Conservation (phyloP, 2,329 filamentous ascomycete species). For the Colletotrichum shisoi region DNA sequence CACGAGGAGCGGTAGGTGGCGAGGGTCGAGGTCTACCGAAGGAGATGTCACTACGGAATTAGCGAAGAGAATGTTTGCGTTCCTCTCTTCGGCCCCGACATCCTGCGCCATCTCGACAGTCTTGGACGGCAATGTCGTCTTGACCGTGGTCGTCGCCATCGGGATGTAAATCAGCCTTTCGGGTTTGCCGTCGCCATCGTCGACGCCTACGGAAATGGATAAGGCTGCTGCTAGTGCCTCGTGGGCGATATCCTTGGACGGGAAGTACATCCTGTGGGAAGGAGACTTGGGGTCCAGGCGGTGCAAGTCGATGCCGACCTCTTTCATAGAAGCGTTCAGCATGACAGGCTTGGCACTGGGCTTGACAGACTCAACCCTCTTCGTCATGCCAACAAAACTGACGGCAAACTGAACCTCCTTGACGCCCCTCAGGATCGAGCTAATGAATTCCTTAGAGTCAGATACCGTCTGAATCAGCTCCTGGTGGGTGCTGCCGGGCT, state of each 20-base stretch:
- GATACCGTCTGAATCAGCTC: conserved; percentile 82
- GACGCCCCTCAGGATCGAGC: conserved; percentile 87
- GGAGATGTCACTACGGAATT: conserved; percentile 97
- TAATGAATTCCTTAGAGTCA: conserved; percentile 90
- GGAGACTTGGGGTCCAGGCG: conserved; percentile 91
- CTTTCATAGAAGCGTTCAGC: conserved; percentile 92
- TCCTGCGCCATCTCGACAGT: conserved; percentile 81
- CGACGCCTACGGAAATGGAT: conserved; percentile 88
- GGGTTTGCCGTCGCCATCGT: conserved; percentile 85
- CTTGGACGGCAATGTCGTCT: conserved; percentile 93
- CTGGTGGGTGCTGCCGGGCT: conserved; percentile 70
- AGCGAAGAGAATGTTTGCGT: conserved; percentile 94
- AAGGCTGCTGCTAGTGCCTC: conserved; percentile 92
- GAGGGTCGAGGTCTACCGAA: conserved; percentile 89
- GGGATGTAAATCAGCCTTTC: conserved; percentile 92
- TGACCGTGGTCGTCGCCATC: conserved; percentile 95
- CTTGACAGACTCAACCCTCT: conserved; percentile 74
- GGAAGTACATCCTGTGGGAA: conserved; percentile 98
- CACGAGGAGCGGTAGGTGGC: conserved; percentile 85
- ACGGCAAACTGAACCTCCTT: conserved; percentile 97
- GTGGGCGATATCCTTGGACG: conserved; percentile 88
- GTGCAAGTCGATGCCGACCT: conserved; percentile 91
- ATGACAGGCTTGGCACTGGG: conserved; percentile 75
- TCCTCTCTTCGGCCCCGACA: conserved; percentile 81
- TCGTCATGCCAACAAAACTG: conserved; percentile 87